Conservation (phyloP, 2,329 filamentous ascomycete species). For the Ustulina deusta region DNA sequence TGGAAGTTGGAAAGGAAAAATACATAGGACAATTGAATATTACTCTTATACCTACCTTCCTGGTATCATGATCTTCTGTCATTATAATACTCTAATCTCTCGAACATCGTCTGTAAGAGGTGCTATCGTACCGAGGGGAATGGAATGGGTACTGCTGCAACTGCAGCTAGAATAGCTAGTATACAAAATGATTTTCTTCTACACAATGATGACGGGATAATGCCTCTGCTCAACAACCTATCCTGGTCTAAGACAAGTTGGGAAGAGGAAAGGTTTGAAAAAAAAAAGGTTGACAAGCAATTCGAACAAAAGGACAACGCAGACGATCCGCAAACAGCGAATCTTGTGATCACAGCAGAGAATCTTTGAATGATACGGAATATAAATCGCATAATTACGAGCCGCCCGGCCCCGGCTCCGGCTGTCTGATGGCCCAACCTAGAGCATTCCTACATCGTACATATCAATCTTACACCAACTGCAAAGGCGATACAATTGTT, state of each 20-base stretch:
- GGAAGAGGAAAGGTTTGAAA: not conserved
- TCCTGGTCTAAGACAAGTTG: not conserved
- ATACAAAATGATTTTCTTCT: no score
- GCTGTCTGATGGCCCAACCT: not conserved
- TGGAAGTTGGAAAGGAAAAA: not conserved
- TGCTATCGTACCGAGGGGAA: not conserved
- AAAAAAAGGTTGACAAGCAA: not conserved
- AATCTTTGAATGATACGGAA: not conserved
- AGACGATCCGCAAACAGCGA: not conserved
- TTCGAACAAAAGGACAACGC: no score
- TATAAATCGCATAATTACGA: constrained; percentile 11
- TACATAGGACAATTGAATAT: not conserved
- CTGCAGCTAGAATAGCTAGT: no score
- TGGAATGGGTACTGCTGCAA: no score
- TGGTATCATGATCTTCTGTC: not conserved
- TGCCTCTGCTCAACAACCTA: no score
- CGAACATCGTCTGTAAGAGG: not conserved
- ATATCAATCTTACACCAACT: constrained; percentile 33
- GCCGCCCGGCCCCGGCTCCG: not conserved
- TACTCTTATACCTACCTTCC: not conserved
- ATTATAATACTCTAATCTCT: not conserved
- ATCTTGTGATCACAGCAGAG: not conserved
- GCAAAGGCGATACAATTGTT: not conserved
- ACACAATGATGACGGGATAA: no score
- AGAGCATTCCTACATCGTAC: constrained; percentile 17